phyloP scores from a whole-genome alignment of 2,329 filamentous ascomycete species.

The Sarocladium kiliense region DNA sequence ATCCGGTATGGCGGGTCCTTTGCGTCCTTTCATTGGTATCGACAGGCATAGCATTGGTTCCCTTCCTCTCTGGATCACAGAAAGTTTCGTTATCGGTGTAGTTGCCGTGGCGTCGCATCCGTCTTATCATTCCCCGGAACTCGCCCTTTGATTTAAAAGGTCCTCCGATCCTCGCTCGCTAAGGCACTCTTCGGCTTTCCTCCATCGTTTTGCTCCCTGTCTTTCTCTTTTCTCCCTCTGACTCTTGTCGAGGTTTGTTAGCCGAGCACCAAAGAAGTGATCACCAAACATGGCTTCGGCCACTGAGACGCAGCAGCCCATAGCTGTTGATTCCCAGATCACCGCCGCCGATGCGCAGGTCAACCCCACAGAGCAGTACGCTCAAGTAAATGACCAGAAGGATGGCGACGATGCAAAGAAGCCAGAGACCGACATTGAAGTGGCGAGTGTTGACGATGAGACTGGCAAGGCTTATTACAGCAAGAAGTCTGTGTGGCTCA shows the following conservation, averaged over 20 bases:
- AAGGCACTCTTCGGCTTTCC: no score
- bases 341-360: background rate
- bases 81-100: background rate
- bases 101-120: background rate
- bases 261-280: background rate
- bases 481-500: slow-evolving; percentile 35
- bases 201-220: background rate
- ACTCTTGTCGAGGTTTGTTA: background rate
- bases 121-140: background rate
- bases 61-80: background rate
- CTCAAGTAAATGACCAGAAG: slow-evolving; percentile 11
- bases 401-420: slow-evolving; percentile 5
- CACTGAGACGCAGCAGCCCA: background rate
- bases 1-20: background rate
- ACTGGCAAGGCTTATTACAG: slow-evolving; percentile 27
- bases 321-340: background rate
- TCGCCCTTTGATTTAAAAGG: background rate
- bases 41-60: background rate
- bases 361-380: background rate
- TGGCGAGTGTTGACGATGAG: slow-evolving; percentile 14
- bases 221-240: background rate
- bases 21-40: background rate
- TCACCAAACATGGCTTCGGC: background rate
- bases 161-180: background rate
- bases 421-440: slow-evolving; percentile 14